Conservation (phyloP, 106 monocot species). For the Apostasia shenzhenica region DNA sequence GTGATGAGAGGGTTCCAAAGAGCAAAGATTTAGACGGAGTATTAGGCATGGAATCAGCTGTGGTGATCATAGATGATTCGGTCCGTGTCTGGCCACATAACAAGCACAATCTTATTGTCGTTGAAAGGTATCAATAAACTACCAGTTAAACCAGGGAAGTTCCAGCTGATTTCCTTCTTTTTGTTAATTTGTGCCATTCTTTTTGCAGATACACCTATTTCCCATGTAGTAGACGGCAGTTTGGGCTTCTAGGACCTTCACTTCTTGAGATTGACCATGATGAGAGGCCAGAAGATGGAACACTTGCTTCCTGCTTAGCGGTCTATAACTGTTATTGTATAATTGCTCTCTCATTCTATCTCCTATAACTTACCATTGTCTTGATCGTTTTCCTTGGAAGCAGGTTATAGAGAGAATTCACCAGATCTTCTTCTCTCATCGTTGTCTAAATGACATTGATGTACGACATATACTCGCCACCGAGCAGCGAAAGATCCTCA, state of each 20-base stretch:
- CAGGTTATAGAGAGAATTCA: constrained; percentile 94
- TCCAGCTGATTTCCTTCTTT: not conserved
- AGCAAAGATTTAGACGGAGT: constrained; percentile 96
- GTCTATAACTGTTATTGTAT: constrained; percentile 17
- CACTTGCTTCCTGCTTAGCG: constrained; percentile 74
- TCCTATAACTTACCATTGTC: not conserved
- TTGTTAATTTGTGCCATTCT: not conserved
- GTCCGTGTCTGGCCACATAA: constrained; percentile 92
- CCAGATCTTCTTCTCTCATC: constrained; percentile 73
- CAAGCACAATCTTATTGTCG: constrained; percentile 85
- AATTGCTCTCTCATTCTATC: not conserved
- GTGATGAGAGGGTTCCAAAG: constrained; percentile 77
- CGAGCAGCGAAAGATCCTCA: constrained; percentile 76
- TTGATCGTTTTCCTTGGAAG: not conserved
- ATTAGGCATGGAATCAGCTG: constrained; percentile 92
- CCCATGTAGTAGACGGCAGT: constrained; percentile 88
- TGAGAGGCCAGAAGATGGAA: constrained; percentile 88
- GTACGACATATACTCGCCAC: constrained; percentile 85
- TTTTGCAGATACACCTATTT: constrained; percentile 82
- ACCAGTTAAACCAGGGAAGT: not conserved
- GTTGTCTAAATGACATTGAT: constrained; percentile 54
- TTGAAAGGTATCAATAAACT: constrained; percentile 63
- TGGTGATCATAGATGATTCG: constrained; percentile 96
- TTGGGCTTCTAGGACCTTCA: constrained; percentile 88
- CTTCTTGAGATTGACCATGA: constrained; percentile 93